Evolutionary conservation across 169 alveolate genomes (phyloP), one percentile per base, ranked within the genome.

Genomic region (Plasmodium knowlesi): DNA sequence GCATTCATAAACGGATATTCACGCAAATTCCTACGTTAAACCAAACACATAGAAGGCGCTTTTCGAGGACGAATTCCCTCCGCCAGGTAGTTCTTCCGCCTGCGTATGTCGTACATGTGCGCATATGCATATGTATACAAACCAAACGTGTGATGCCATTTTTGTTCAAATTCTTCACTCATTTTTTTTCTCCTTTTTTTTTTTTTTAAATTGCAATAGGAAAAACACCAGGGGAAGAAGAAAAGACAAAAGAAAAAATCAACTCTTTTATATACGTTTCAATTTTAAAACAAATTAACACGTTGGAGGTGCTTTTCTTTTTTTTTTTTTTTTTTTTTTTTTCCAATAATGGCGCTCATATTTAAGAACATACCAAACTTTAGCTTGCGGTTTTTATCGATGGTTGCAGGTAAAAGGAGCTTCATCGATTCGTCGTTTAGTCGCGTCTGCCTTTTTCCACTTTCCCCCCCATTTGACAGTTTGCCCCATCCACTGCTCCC

Each of bases 311-410:
- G 74, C 3, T 14, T 28, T 32, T 82, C 30, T 50, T 53, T 82
- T 82, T 82, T 82, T 53, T 14, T 28, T 32, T 82, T 53, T 50
- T 53, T 82, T 82, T 82, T 82, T 83, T 83, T 67, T 70, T 83
- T 83, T 34, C 41, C 28, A 70, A 83, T 28, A 34, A 83, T 83
- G 92, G 92, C 25, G n/a, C 82, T 70, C 30, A 22, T 67, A 70
- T 37, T 67, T 32, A 83, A 37, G 16, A 43, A 53, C 53, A 22
- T 83, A 67, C 92, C 92, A 37, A 83, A 83, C 57, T 37, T 83
- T 34, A 83, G 92, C 54, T 71, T 83, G 43, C 73, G 92, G 25
- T 83, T 71, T 71, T 83, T 83, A 71, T 83, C 92, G 16, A 70
- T 83, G 72, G 34, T 46, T 70, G n/a, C 92, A 70, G 92, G 92